Evolutionary conservation across 202 grass and related monocot species (phyloP).

Genomic region (Elaeis oleifera): DNA sequence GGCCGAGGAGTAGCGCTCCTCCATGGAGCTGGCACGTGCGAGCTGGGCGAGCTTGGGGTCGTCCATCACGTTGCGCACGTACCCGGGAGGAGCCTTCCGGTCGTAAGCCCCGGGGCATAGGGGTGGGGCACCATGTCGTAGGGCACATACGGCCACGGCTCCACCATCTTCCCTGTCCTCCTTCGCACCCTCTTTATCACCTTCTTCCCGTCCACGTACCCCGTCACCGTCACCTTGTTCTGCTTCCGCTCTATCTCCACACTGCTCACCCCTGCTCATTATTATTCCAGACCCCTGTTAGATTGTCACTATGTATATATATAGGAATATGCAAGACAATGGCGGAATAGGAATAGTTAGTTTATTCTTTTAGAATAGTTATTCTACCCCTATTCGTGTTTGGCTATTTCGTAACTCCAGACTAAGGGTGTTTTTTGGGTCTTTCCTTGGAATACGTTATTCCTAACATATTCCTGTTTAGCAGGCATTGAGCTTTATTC

Average conservation of each 20-base stretch:
- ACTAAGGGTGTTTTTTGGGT: too few species aligned
- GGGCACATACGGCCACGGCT: constrained; percentile 4
- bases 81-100: background rate
- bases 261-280: background rate
- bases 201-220: constrained; percentile 4
- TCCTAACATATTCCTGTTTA: too few species aligned
- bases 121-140: constrained; percentile 1
- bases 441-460: too few species aligned
- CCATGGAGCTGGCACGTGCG: constrained; percentile 1
- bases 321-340: too few species aligned
- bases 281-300: too few species aligned
- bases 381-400: too few species aligned
- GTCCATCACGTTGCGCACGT: background rate
- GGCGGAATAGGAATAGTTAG: too few species aligned
- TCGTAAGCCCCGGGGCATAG: constrained; percentile 5
- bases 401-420: too few species aligned
- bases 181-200: background rate
- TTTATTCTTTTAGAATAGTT: too few species aligned
- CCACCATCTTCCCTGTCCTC: background rate
- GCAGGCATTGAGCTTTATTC: too few species aligned
- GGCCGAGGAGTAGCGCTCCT: background rate
- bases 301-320: too few species aligned
- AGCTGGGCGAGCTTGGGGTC: constrained; percentile 1
- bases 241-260: constrained; percentile 1
- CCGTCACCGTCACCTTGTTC: constrained; percentile 7